A percentile compares a stretch with the other conserved stretches of the same genome.
Evolutionary conservation across 2,329 filamentous ascomycete genomes (phyloP).

Genomic region (Gyromitra esculenta): DNA sequence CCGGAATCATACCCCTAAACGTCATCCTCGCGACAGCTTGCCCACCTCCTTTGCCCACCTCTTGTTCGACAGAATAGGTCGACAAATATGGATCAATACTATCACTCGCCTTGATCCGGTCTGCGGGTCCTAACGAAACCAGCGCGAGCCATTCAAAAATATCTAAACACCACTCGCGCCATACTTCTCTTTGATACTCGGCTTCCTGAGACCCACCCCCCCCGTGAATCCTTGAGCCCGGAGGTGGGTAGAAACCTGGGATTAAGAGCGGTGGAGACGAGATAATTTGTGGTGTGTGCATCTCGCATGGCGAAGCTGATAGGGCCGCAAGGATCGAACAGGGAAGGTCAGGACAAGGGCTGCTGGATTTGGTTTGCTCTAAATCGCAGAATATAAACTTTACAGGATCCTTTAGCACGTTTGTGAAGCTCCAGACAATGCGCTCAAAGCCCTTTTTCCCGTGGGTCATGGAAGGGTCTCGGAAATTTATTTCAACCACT

Average conservation of each 20-base stretch:
- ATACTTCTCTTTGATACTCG: constrained; percentile 63
- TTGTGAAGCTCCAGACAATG: constrained; percentile 79
- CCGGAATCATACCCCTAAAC: constrained; percentile 56
- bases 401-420: constrained; percentile 73
- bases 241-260: constrained; percentile 44
- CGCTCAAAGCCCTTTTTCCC: constrained; percentile 86
- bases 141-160: constrained; percentile 80
- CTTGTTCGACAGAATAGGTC: constrained; percentile 66
- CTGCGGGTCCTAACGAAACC: constrained; percentile 71
- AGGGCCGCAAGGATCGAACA: constrained; percentile 47
- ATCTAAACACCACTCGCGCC: constrained; percentile 72
- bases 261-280: constrained; percentile 9
- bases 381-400: constrained; percentile 83
- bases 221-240: constrained; percentile 27
- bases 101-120: constrained; percentile 68
- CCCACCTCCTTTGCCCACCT: constrained; percentile 1
- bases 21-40: constrained; percentile 51
- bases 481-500: constrained; percentile 82
- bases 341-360: not conserved
- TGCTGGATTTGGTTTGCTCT: constrained; percentile 62
- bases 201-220: constrained; percentile 39
- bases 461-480: constrained; percentile 77
- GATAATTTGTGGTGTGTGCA: constrained; percentile 13
- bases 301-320: constrained; percentile 3
- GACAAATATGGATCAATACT: constrained; percentile 74